phyloP scores from a whole-genome alignment of 139 green algal species.

The Nannochloris sp. region DNA sequence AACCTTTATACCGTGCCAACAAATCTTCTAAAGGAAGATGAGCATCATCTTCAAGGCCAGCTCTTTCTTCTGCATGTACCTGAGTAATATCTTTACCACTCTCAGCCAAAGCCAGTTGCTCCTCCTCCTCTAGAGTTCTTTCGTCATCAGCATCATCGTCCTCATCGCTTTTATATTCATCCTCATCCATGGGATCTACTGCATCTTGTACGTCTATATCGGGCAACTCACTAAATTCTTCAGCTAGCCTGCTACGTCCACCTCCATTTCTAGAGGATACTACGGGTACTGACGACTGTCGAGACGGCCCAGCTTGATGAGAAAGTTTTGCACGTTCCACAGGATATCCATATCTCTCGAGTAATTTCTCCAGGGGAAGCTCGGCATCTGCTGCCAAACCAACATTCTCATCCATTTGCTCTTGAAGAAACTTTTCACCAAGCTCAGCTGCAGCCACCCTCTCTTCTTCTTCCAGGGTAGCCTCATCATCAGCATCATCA shows the following conservation, averaged over 20 bases:
- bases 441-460: slow-evolving; percentile 35
- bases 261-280: background rate
- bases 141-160: slow-evolving; percentile 32
- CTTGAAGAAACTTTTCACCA: slow-evolving; percentile 7
- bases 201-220: background rate
- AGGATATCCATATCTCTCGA: slow-evolving; percentile 55
- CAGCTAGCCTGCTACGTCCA: background rate
- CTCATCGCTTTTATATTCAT: background rate
- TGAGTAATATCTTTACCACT: slow-evolving; percentile 19
- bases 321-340: background rate
- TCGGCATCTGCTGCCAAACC: slow-evolving; percentile 70
- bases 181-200: background rate
- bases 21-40: slow-evolving; percentile 83
- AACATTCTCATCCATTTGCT: slow-evolving; percentile 46
- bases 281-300: slow-evolving; percentile 2
- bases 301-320: slow-evolving; percentile 1
- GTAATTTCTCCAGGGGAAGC: slow-evolving; percentile 76
- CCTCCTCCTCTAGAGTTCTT: slow-evolving; percentile 57
- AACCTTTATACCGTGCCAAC: slow-evolving; percentile 33
- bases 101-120: slow-evolving; percentile 37
- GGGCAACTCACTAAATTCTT: slow-evolving; percentile 2
- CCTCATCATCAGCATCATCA: slow-evolving; percentile 18
- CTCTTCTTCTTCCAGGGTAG: slow-evolving; percentile 59
- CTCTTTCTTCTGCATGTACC: slow-evolving; percentile 40
- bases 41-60: slow-evolving; percentile 61